phyloP scores from a whole-genome alignment of 2,329 filamentous ascomycete genomes.

The Cadophora sp. region DNA sequence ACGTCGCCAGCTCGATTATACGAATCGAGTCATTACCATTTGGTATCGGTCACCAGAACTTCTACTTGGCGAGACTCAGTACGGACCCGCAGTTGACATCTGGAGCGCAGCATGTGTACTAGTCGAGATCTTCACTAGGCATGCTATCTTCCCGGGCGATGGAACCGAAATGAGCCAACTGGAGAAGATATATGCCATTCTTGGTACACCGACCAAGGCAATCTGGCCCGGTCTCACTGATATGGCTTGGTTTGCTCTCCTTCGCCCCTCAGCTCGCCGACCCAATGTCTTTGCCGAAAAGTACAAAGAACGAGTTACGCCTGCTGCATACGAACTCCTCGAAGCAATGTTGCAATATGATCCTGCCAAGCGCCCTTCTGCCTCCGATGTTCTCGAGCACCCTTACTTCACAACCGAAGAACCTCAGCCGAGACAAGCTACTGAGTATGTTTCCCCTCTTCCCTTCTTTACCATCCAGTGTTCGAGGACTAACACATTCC shows the following conservation, averaged over 20 bases:
- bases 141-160: conserved; percentile 94
- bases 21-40: conserved; percentile 97
- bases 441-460: conserved; percentile 67
- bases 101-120: conserved; percentile 98
- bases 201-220: conserved; percentile 83
- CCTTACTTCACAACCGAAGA: conserved; percentile 87
- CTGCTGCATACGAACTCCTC: conserved; percentile 83
- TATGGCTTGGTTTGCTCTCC: conserved; percentile 95
- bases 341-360: conserved; percentile 89
- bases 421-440: conserved; percentile 76
- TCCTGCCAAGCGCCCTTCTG: conserved; percentile 81
- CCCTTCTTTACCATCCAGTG: conserved; percentile 1
- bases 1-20: conserved; percentile 90
- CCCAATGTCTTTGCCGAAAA: conserved; percentile 81
- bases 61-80: conserved; percentile 88
- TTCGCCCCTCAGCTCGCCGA: conserved; percentile 77
- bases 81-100: conserved; percentile 88
- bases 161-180: conserved; percentile 95
- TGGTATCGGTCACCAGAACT: conserved; percentile 95
- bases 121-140: conserved; percentile 92
- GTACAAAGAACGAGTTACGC: conserved; percentile 78
- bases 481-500: conserved; percentile 36
- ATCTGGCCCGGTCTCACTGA: conserved; percentile 93
- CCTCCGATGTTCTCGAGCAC: conserved; percentile 84
- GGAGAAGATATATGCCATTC: conserved; percentile 92